Evolutionary conservation across 345 rosid genomes (phyloP).

Genomic region (Camelina hispida): DNA sequence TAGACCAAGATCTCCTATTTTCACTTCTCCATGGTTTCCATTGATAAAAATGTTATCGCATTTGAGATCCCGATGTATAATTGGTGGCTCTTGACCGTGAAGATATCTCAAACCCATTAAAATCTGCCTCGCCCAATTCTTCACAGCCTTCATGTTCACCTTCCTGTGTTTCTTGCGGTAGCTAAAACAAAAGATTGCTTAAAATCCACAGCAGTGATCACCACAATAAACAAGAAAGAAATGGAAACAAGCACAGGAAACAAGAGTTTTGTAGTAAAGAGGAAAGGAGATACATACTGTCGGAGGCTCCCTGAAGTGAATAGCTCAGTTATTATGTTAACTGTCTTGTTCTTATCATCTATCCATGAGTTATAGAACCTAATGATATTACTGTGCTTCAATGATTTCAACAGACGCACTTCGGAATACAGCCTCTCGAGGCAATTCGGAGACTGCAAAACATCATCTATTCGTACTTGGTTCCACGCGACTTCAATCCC

Average conservation of each 20-base stretch:
- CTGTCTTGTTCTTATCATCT: constrained; percentile 87
- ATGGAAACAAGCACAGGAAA: constrained; percentile 9
- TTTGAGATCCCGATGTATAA: constrained; percentile 93
- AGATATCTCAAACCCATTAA: constrained; percentile 78
- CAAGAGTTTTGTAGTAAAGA: constrained; percentile 28
- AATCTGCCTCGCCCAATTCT: constrained; percentile 92
- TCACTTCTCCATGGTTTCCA: constrained; percentile 95
- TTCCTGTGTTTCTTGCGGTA: constrained; percentile 87
- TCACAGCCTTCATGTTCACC: constrained; percentile 85
- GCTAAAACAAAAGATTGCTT: constrained; percentile 52
- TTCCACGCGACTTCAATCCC: constrained; percentile 99
- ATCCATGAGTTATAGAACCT: constrained; percentile 91
- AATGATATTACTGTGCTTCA: constrained; percentile 82
- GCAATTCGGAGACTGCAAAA: constrained; percentile 83
- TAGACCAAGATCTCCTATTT: constrained; percentile 96
- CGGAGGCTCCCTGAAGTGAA: constrained; percentile 96
- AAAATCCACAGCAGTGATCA: constrained; percentile 30
- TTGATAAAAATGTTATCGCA: constrained; percentile 95
- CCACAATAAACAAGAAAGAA: not conserved
- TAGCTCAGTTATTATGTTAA: constrained; percentile 88
- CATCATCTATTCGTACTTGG: constrained; percentile 89
- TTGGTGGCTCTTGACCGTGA: constrained; percentile 81
- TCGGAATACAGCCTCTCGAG: constrained; percentile 90
- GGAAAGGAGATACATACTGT: constrained; percentile 60
- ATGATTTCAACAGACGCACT: constrained; percentile 82